These are phyloP conservation scores for Jacaranda copaia DNA, from an alignment of 257 asterid species.

Conservation along the genomic window DNA sequence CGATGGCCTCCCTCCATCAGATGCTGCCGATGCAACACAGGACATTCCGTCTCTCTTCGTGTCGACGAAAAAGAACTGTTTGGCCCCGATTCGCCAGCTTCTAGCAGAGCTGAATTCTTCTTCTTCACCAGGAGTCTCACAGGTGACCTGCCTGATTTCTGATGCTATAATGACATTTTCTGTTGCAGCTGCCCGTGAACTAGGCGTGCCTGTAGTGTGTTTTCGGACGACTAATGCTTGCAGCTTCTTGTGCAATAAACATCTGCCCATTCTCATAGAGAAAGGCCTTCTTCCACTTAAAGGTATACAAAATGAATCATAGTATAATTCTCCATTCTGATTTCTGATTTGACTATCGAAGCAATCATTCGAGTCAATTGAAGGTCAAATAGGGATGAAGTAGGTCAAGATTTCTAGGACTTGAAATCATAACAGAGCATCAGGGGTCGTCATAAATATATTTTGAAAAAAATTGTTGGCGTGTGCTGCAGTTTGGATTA, in stretches of 20 bases:
- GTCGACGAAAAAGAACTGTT: slow-evolving; percentile 31
- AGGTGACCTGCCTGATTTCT: slow-evolving; percentile 40
- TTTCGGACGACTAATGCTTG: not conserved
- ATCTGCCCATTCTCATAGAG: not conserved
- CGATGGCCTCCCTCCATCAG: slow-evolving; percentile 41
- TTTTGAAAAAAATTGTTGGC: too few relatives aligned
- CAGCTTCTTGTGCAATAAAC: not conserved
- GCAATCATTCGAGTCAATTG: too few relatives aligned
- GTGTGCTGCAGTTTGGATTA: too few relatives aligned
- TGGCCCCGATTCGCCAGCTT: slow-evolving; percentile 38
- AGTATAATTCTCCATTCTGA: too few relatives aligned
- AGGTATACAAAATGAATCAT: not conserved
- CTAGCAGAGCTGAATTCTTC: slow-evolving; percentile 29
- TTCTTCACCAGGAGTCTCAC: slow-evolving; percentile 6
- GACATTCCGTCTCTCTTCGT: slow-evolving; percentile 33
- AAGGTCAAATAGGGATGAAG: too few relatives aligned
- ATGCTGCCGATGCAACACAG: slow-evolving; percentile 33
- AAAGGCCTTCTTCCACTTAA: not conserved
- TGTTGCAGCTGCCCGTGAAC: slow-evolving; percentile 37
- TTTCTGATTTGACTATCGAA: too few relatives aligned
- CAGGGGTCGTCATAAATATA: too few relatives aligned
- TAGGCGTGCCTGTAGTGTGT: not conserved
- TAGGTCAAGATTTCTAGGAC: too few relatives aligned
- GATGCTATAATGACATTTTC: slow-evolving; percentile 39
- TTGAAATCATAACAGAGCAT: too few relatives aligned